These are phyloP conservation scores for Stentor roeselii DNA, from an alignment of 73 alveolate species.

Conservation along the genomic window DNA sequence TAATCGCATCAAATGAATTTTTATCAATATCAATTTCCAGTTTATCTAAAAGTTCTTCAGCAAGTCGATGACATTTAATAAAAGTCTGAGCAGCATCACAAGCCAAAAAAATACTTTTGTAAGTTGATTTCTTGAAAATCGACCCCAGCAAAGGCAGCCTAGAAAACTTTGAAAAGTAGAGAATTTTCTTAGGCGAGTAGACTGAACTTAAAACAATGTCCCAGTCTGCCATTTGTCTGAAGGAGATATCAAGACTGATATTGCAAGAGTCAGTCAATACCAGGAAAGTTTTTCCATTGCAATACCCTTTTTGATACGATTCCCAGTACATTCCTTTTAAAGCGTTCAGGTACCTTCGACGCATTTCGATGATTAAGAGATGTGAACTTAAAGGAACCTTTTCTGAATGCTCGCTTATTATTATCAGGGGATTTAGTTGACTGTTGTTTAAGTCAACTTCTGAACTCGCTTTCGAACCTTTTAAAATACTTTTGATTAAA, in stretches of 20 bases:
- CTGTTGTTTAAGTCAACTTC: background rate
- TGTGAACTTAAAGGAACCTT: background rate
- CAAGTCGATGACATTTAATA: constrained; percentile 30
- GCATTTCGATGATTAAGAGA: constrained; percentile 29
- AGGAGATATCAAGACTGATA: constrained; percentile 31
- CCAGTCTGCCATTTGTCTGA: constrained; percentile 24
- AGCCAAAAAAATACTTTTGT: constrained; percentile 7
- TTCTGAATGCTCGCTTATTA: background rate
- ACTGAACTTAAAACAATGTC: constrained; percentile 4
- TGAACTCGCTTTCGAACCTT: background rate
- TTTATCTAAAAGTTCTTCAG: constrained; percentile 25
- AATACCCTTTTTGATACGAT: constrained; percentile 32
- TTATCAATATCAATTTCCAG: constrained; percentile 21
- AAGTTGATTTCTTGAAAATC: background rate
- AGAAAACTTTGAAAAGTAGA: background rate
- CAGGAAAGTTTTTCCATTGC: constrained; percentile 22
- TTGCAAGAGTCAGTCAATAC: constrained; percentile 33
- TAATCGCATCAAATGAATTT: background rate
- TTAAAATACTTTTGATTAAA: background rate
- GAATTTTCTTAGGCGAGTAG: background rate
- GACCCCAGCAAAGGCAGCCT: background rate
- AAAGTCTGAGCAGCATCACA: constrained; percentile 35
- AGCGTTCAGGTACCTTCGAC: constrained; percentile 34
- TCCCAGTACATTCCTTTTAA: constrained; percentile 43
- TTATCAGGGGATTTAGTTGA: background rate